These are phyloP conservation scores for Sugiyamaella paludigena DNA, from an alignment of 1,139 yeast genomes.

Conservation along the genomic window DNA sequence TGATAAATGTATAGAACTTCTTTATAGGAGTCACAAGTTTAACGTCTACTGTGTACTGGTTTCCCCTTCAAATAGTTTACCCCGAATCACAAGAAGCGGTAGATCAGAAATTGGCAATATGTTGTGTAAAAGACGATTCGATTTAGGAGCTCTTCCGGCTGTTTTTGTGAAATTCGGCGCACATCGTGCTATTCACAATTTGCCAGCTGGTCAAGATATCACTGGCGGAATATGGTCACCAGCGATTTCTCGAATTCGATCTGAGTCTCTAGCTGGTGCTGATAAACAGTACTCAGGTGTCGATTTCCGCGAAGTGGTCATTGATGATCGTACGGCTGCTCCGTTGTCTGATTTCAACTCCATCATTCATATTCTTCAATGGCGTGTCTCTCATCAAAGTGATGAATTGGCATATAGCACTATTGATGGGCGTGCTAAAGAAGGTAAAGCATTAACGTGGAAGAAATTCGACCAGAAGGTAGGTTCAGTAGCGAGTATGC, in stretches of 20 bases:
- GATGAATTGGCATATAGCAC: slow-evolving; percentile 81
- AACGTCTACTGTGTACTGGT: slow-evolving; percentile 80
- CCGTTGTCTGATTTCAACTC: slow-evolving; percentile 70
- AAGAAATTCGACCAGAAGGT: slow-evolving; percentile 74
- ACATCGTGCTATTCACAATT: slow-evolving; percentile 59
- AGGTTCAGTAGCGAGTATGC: slow-evolving; percentile 65
- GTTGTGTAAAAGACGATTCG: slow-evolving; percentile 78
- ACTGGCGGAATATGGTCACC: slow-evolving; percentile 86
- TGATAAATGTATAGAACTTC: slow-evolving; percentile 65
- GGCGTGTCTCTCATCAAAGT: slow-evolving; percentile 70
- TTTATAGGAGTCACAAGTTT: slow-evolving; percentile 69
- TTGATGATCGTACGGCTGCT: slow-evolving; percentile 75
- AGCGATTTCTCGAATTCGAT: slow-evolving; percentile 58
- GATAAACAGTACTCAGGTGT: slow-evolving; percentile 70
- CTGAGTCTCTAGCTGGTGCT: slow-evolving; percentile 48
- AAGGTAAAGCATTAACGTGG: slow-evolving; percentile 71
- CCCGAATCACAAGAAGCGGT: slow-evolving; percentile 80
- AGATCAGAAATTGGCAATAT: slow-evolving; percentile 91
- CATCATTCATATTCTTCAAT: slow-evolving; percentile 71
- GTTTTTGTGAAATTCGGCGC: slow-evolving; percentile 80
- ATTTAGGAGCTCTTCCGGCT: slow-evolving; percentile 72
- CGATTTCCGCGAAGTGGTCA: slow-evolving; percentile 69
- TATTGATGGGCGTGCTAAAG: slow-evolving; percentile 45
- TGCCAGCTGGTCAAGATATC: slow-evolving; percentile 77
- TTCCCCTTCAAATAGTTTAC: slow-evolving; percentile 77